phyloP scores from a whole-genome alignment of 148 eudicot genomes.

The Silene conica region DNA sequence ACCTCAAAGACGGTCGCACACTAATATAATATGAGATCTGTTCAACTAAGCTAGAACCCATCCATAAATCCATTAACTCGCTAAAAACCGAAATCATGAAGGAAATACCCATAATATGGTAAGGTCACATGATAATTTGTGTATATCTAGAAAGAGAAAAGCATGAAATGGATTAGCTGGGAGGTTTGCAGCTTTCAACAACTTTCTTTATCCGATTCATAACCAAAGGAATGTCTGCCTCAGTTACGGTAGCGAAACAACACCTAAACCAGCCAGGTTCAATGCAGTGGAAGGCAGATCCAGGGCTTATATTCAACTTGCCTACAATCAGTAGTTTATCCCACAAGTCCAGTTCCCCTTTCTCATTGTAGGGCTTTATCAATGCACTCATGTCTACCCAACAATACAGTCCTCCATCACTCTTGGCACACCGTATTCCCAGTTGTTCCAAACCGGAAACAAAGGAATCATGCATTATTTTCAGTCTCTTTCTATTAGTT shows the following conservation, averaged over 20 bases:
- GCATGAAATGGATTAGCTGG: background rate
- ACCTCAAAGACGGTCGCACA: background rate
- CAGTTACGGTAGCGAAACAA: slow-evolving; percentile 65
- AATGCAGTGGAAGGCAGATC: slow-evolving; percentile 80
- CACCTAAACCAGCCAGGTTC: slow-evolving; percentile 98
- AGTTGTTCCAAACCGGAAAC: slow-evolving; percentile 57
- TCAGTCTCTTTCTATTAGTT: slow-evolving; percentile 50
- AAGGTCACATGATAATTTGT: background rate
- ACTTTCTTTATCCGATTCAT: slow-evolving; percentile 55
- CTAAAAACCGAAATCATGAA: background rate
- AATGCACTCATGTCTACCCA: slow-evolving; percentile 82
- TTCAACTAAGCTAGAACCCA: background rate
- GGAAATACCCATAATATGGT: background rate
- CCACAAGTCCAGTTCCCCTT: slow-evolving; percentile 90
- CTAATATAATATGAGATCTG: background rate
- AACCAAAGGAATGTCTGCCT: slow-evolving; percentile 62
- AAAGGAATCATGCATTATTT: slow-evolving; percentile 47
- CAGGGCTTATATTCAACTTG: slow-evolving; percentile 73
- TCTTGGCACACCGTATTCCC: slow-evolving; percentile 58
- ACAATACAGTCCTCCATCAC: slow-evolving; percentile 81
- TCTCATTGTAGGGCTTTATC: slow-evolving; percentile 59
- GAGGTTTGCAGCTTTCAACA: slow-evolving; percentile 39
- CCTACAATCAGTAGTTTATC: slow-evolving; percentile 67
- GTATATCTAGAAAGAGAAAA: background rate
- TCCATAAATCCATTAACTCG: background rate